phyloP scores from a whole-genome alignment of 2,329 filamentous ascomycete species.

The Cladosporium sphaerospermum region DNA sequence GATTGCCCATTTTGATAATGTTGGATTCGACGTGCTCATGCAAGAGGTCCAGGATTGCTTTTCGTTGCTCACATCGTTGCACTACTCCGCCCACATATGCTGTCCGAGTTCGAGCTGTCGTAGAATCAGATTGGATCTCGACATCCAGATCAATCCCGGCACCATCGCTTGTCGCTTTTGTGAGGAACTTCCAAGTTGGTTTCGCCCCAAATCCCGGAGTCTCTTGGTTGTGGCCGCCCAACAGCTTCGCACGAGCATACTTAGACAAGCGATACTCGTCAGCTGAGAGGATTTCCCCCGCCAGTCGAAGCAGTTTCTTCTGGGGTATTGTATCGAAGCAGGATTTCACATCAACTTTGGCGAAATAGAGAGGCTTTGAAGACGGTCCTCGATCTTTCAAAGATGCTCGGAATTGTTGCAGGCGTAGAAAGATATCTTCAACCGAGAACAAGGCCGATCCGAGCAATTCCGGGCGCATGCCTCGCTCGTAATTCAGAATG shows the following conservation, averaged over 20 bases:
- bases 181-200: constrained; percentile 35
- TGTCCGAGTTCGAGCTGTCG: constrained; percentile 50
- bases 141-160: constrained; percentile 18
- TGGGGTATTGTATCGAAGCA: constrained; percentile 97
- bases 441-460: constrained; percentile 77
- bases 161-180: constrained; percentile 32
- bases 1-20: constrained; percentile 80
- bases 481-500: constrained; percentile 70
- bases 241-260: constrained; percentile 64
- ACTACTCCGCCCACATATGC: constrained; percentile 69
- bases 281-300: constrained; percentile 52
- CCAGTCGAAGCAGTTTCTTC: constrained; percentile 60
- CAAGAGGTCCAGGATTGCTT: constrained; percentile 62
- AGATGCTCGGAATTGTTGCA: constrained; percentile 61
- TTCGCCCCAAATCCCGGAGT: constrained; percentile 30
- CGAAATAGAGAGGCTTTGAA: constrained; percentile 64
- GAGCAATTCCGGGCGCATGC: constrained; percentile 49
- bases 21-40: constrained; percentile 77
- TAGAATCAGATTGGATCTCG: constrained; percentile 5
- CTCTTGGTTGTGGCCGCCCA: constrained; percentile 30
- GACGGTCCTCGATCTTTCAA: constrained; percentile 34
- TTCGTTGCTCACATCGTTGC: constrained; percentile 51
- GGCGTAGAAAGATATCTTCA: constrained; percentile 66
- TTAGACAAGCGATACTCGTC: constrained; percentile 64
- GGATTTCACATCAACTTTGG: constrained; percentile 83